Conservation (phyloP, 1,284 basidiomycete genomes). For the Inonotus obliquus region DNA sequence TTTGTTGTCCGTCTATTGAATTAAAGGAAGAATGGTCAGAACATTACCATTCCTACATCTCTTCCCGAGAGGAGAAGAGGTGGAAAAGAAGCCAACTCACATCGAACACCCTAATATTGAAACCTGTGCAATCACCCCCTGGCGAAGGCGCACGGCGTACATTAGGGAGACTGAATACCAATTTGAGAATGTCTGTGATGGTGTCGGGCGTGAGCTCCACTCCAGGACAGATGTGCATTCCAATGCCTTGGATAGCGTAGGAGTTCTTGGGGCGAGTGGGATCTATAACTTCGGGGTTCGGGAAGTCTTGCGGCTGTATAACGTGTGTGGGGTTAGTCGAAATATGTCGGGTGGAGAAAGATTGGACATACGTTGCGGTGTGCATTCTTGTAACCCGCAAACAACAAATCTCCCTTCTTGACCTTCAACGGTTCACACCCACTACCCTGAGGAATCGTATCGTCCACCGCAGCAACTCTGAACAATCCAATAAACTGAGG, state of each 20-base stretch:
- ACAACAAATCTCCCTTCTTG: slow-evolving; percentile 41
- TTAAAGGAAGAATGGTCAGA: too few relatives aligned
- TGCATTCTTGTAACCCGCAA: slow-evolving; percentile 45
- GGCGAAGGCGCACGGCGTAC: slow-evolving; percentile 39
- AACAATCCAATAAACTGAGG: slow-evolving; percentile 38
- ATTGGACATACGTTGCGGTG: slow-evolving; percentile 40
- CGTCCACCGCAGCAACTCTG: slow-evolving; percentile 35
- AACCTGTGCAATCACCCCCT: slow-evolving; percentile 35
- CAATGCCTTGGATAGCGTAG: slow-evolving; percentile 40
- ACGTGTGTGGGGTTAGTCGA: not conserved
- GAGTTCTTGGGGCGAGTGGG: slow-evolving; percentile 33
- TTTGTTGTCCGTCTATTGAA: slow-evolving; percentile 23
- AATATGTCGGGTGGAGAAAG: not conserved
- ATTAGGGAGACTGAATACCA: slow-evolving; percentile 42
- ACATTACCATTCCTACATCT: not conserved
- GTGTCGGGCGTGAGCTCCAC: slow-evolving; percentile 35
- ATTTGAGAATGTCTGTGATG: slow-evolving; percentile 40
- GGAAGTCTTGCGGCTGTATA: slow-evolving; percentile 36
- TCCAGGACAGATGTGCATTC: slow-evolving; percentile 43
- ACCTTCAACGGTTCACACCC: slow-evolving; percentile 34
- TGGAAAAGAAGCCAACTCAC: slow-evolving; percentile 3
- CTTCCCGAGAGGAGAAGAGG: not conserved
- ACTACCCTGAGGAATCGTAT: slow-evolving; percentile 31
- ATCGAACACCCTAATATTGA: slow-evolving; percentile 21
- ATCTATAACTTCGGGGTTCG: slow-evolving; percentile 38